Evolutionary conservation across 345 rosid species (phyloP), one percentile per base, ranked within the genome.

Genomic region (Euphorbia pulcherrima): DNA sequence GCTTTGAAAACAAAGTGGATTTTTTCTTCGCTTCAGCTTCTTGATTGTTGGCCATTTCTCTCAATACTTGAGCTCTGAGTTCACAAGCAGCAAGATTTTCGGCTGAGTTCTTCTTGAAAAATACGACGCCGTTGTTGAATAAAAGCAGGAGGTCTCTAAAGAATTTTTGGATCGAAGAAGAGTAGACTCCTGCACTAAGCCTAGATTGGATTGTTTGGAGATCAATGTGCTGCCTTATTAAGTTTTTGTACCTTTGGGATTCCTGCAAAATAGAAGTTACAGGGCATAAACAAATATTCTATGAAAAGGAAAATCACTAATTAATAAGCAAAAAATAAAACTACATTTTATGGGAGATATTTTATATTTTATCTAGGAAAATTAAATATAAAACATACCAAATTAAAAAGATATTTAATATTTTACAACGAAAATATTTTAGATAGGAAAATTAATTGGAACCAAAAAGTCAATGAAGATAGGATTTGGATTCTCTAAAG

Each of bases 121-220:
- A 82, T 59, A 83, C 55, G 8, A 81, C 67, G 11, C 79, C 86
- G 63, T 89, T 89, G 84, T 80, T 87, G 65, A 84, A 71, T 16
- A 89, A 75, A 64, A 89, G 82, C 53, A 88, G 83, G 68, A 85
- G 77, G 70, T 89, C 95, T 21, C 86, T 75, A 62, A 80, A 79
- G 72, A 83, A 85, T 47, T 65, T 79, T 66, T 53, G 71, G 60
- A 37, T 60, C 71, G 83, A 81, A 46, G 66, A 74, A 50, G 83
- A 52, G 75, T 89, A 87, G 65, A 65, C 77, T 54, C 82, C 84
- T 33, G 76, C 77, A 56, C 85, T 77, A 0, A 83, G 79, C 68
- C 92, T 80, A 16, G 41, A 67, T 64, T 74, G 79, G 35, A 89
- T 76, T 2, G 69, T 78, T 44, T 81, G 82, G 35, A 87, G 77